Evolutionary conservation across 208 protist genomes (phyloP).

Genomic region (Vickermania spadyakhi): DNA sequence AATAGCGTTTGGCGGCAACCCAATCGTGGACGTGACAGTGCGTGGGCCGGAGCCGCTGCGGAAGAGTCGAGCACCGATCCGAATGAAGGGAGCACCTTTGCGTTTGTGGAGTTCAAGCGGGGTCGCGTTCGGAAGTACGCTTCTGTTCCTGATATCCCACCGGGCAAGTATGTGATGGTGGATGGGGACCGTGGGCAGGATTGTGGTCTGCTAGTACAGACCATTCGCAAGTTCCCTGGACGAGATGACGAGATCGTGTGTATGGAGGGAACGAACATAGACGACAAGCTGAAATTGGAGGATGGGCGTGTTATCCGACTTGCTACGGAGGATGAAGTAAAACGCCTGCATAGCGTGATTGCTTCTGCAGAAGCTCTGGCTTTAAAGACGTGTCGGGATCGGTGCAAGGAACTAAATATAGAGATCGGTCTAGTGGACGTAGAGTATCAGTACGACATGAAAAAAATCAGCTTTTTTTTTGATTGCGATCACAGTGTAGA

Average conservation of each 20-base stretch:
- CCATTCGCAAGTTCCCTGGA: slow-evolving; percentile 22
- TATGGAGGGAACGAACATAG: slow-evolving; percentile 64
- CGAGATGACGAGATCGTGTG: slow-evolving; percentile 32
- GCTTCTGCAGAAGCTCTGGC: slow-evolving; percentile 70
- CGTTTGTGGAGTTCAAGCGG: slow-evolving; percentile 85
- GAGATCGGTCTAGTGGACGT: slow-evolving; percentile 73
- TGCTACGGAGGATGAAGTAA: slow-evolving; percentile 60
- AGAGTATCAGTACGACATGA: slow-evolving; percentile 91
- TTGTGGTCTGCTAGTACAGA: slow-evolving; percentile 81
- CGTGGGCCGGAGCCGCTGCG: slow-evolving; percentile 8
- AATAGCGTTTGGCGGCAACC: slow-evolving; percentile 6
- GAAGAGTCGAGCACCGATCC: slow-evolving; percentile 1
- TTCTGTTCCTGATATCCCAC: slow-evolving; percentile 30
- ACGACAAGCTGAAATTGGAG: slow-evolving; percentile 73
- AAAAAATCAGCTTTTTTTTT: slow-evolving; percentile 92
- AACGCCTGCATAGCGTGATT: slow-evolving; percentile 70
- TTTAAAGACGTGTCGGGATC: slow-evolving; percentile 78
- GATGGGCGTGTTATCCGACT: slow-evolving; percentile 59
- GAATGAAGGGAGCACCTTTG: slow-evolving; percentile 19
- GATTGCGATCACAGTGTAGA: slow-evolving; percentile 83
- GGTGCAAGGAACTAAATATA: slow-evolving; percentile 70
- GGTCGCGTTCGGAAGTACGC: slow-evolving; percentile 65
- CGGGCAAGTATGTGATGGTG: slow-evolving; percentile 80
- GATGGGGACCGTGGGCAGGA: slow-evolving; percentile 83
- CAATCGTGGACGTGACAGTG: slow-evolving; percentile 3